phyloP scores from a whole-genome alignment of 2,329 filamentous ascomycete species.

The Venturia effusa region DNA sequence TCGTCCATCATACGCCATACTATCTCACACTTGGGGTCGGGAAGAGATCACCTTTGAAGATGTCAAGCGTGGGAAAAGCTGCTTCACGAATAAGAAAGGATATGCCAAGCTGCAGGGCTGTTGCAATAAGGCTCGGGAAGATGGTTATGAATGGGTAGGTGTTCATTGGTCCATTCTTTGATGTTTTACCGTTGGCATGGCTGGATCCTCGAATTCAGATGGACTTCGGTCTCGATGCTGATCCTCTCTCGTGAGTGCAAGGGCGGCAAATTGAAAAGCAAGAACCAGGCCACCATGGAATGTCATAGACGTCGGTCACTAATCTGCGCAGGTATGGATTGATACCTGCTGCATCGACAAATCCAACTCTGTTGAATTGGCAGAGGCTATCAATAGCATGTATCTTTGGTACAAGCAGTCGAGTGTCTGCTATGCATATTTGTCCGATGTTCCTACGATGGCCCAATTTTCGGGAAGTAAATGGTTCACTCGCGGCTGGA shows the following conservation, averaged over 20 bases:
- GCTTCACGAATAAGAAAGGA: neutral
- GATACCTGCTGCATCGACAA: neutral
- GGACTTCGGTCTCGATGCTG: too few species aligned
- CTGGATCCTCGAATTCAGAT: too few species aligned
- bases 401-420: neutral
- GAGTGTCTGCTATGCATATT: neutral
- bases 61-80: neutral
- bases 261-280: too few species aligned
- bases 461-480: neutral
- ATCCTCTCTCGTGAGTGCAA: too few species aligned
- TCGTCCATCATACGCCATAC: neutral
- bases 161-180: neutral
- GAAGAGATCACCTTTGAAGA: neutral
- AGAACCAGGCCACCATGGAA: too few species aligned
- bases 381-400: neutral
- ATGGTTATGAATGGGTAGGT: neutral
- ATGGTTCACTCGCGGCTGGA: slow-evolving; percentile 7
- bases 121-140: neutral
- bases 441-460: neutral
- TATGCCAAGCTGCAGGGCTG: neutral
- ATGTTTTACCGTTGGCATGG: neutral
- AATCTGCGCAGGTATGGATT: neutral
- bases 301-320: neutral
- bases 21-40: neutral
- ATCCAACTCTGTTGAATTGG: neutral